Percentiles rank a stretch among this genome's conserved stretches.
phyloP scores from a whole-genome alignment of 331 rosid genomes.

The Pyrus hybrid region DNA sequence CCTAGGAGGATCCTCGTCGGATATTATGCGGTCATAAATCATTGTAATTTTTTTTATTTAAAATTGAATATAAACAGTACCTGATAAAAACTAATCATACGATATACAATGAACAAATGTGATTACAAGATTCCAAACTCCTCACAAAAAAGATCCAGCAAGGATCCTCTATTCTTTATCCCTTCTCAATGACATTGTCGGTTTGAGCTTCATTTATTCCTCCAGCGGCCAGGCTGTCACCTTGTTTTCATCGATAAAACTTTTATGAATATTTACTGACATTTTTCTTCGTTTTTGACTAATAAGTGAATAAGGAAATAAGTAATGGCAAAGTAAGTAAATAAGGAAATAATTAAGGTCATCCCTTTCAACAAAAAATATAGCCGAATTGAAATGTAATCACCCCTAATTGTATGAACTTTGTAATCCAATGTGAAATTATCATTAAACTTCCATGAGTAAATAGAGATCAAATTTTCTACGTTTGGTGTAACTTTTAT shows the following conservation, averaged over 20 bases:
- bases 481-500: no score
- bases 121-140: no score
- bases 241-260: background rate
- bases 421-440: no score
- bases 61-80: no score
- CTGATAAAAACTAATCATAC: fast-evolving
- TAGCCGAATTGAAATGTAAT: background rate
- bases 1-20: no score
- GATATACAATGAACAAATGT: no score
- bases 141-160: no score
- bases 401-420: background rate
- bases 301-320: background rate
- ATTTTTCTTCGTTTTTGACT: background rate
- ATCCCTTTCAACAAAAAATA: background rate
- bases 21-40: fast-evolving
- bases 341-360: background rate
- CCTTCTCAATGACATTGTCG: background rate
- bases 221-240: background rate
- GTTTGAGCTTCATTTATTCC: background rate
- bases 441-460: no score
- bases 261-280: background rate
- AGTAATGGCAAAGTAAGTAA: background rate
- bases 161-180: no score
- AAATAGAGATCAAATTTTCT: no score
- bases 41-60: no score